phyloP scores from a whole-genome alignment of 1,139 yeast genomes.

The Geotrichum fermentans region DNA sequence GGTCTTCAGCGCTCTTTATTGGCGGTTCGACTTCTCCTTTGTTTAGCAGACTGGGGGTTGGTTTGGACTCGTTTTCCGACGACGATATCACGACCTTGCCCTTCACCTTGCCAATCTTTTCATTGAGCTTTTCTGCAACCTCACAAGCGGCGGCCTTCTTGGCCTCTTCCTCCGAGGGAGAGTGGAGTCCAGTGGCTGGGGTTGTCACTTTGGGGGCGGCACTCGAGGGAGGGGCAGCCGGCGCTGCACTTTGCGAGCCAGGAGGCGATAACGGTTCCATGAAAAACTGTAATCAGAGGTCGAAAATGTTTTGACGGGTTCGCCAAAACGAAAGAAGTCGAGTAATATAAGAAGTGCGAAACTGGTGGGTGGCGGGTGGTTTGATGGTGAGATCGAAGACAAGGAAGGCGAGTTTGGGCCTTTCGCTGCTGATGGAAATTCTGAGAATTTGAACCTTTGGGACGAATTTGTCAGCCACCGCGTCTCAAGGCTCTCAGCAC shows the following conservation, averaged over 20 bases:
- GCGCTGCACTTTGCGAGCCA: neutral
- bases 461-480: too few relatives aligned
- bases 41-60: slow-evolving; percentile 12
- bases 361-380: too few relatives aligned
- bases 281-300: neutral
- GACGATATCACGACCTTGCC: slow-evolving; percentile 21
- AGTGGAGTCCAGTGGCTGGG: neutral
- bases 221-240: neutral
- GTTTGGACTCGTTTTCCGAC: slow-evolving; percentile 4
- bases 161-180: slow-evolving; percentile 18
- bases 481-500: too few relatives aligned
- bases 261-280: neutral
- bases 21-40: neutral
- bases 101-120: slow-evolving; percentile 20
- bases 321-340: too few relatives aligned
- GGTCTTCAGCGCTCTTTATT: neutral
- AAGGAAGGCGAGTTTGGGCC: too few relatives aligned
- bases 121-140: slow-evolving; percentile 19
- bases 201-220: neutral
- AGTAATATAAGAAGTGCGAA: too few relatives aligned
- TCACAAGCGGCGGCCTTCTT: slow-evolving; percentile 19
- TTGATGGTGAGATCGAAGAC: too few relatives aligned
- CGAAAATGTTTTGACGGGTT: too few relatives aligned
- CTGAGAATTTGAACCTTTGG: too few relatives aligned
- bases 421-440: too few relatives aligned